Evolutionary conservation across 2,329 filamentous ascomycete species (phyloP).

Genomic region (Fusarium longipes): DNA sequence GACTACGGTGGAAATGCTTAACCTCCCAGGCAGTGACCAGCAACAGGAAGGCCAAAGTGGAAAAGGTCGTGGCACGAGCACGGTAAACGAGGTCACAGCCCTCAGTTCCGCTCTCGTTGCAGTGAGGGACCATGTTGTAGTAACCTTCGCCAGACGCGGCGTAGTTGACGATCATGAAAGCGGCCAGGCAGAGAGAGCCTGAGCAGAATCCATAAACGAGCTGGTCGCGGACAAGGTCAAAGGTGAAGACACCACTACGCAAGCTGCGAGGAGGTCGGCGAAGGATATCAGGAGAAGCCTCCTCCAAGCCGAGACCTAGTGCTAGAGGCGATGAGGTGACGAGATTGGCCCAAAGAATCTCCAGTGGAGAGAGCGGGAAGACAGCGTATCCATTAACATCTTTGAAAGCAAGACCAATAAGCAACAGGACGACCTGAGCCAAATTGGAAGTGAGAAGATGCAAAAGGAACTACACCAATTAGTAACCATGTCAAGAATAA

Average conservation of each 20-base stretch:
- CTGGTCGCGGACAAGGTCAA: constrained; percentile 74
- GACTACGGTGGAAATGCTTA: constrained; percentile 74
- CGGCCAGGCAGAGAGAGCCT: constrained; percentile 69
- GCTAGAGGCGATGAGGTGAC: constrained; percentile 78
- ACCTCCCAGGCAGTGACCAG: constrained; percentile 79
- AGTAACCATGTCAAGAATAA: not conserved
- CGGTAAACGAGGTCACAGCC: constrained; percentile 69
- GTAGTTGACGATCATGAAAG: constrained; percentile 71
- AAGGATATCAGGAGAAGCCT: constrained; percentile 75
- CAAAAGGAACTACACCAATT: constrained; percentile 62
- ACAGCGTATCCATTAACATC: constrained; percentile 69
- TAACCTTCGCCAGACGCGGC: constrained; percentile 57
- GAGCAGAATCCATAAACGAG: constrained; percentile 73
- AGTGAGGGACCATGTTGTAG: constrained; percentile 63
- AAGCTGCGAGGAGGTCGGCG: constrained; percentile 72
- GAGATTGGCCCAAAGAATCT: constrained; percentile 82
- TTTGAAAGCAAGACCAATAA: constrained; percentile 77
- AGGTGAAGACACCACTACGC: constrained; percentile 70
- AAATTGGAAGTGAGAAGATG: constrained; percentile 77
- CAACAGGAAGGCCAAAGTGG: constrained; percentile 74
- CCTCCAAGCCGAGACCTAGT: constrained; percentile 77
- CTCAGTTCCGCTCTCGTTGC: constrained; percentile 65
- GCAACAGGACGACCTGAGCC: constrained; percentile 74
- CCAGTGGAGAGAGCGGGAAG: constrained; percentile 76
- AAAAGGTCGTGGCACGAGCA: constrained; percentile 75